These are phyloP conservation scores for Tetracentron sinense DNA, from an alignment of 164 flowering plant species.

Conservation along the genomic window DNA sequence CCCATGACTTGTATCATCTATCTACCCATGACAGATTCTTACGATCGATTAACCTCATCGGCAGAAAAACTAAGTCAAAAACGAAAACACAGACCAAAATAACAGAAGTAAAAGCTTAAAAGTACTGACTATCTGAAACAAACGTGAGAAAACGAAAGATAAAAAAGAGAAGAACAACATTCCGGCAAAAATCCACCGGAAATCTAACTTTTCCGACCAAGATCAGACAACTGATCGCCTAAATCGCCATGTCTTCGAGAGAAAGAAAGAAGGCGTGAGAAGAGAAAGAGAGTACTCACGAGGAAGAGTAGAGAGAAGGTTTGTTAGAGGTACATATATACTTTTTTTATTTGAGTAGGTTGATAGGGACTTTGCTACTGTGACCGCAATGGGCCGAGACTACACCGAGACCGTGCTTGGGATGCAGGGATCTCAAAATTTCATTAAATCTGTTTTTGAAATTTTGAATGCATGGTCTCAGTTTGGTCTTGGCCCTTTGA, in stretches of 20 bases:
- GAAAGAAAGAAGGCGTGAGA: background rate
- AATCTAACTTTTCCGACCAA: background rate
- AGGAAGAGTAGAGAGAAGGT: background rate
- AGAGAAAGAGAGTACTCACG: background rate
- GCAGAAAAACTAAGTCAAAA: background rate
- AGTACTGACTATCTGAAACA: too few relatives aligned
- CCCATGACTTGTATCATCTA: background rate
- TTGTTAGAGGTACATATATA: background rate
- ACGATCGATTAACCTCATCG: background rate
- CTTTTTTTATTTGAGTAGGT: too few relatives aligned
- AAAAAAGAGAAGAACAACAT: background rate
- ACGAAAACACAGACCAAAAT: background rate
- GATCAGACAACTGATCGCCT: constrained; percentile 2
- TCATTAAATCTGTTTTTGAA: too few relatives aligned
- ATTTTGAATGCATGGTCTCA: too few relatives aligned
- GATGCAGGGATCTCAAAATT: too few relatives aligned
- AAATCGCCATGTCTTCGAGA: background rate
- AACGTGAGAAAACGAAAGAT: background rate
- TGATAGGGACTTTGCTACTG: too few relatives aligned
- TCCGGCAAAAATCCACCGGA: background rate
- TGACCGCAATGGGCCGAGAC: too few relatives aligned
- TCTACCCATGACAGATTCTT: background rate
- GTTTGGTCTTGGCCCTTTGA: too few relatives aligned
- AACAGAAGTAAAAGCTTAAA: background rate
- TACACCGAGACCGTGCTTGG: too few relatives aligned